A percentile compares a stretch with the other conserved stretches of the same genome.
Conservation (phyloP, 371 early-diverging fungal genomes). For the Saksenaea vasiformis region DNA sequence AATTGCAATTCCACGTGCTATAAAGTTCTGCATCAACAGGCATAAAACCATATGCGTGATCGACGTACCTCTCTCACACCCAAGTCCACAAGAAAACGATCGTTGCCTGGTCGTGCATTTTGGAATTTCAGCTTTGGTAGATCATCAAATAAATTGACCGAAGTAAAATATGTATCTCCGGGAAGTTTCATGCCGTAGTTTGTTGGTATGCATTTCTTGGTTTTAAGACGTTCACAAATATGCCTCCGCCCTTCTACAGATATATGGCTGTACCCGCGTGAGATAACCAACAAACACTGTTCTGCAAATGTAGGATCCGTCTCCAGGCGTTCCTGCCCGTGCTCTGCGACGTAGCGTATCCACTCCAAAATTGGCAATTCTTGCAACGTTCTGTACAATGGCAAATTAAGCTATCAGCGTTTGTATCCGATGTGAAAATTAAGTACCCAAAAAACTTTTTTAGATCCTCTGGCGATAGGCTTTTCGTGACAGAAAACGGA, state of each 20-base stretch:
- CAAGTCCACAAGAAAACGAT: constrained; percentile 64
- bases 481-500: constrained; percentile 66
- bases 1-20: constrained; percentile 86
- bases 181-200: constrained; percentile 71
- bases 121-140: constrained; percentile 69
- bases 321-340: constrained; percentile 49
- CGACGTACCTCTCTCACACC: constrained; percentile 78
- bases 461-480: constrained; percentile 60
- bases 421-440: background rate
- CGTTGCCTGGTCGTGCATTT: constrained; percentile 51
- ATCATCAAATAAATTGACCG: constrained; percentile 84
- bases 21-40: background rate
- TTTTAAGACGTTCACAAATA: constrained; percentile 50
- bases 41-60: background rate
- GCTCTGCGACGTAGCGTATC: constrained; percentile 52
- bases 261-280: constrained; percentile 52
- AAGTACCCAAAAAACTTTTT: constrained; percentile 51
- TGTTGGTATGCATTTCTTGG: constrained; percentile 73
- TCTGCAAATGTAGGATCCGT: constrained; percentile 65
- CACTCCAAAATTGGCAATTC: constrained; percentile 71
- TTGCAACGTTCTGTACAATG: constrained; percentile 37
- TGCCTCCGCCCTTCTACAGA: constrained; percentile 40
- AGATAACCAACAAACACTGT: constrained; percentile 56
- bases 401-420: constrained; percentile 1
- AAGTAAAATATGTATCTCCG: constrained; percentile 74